Conservation (phyloP, 148 eudicot species). For the Persicaria maculosa region DNA sequence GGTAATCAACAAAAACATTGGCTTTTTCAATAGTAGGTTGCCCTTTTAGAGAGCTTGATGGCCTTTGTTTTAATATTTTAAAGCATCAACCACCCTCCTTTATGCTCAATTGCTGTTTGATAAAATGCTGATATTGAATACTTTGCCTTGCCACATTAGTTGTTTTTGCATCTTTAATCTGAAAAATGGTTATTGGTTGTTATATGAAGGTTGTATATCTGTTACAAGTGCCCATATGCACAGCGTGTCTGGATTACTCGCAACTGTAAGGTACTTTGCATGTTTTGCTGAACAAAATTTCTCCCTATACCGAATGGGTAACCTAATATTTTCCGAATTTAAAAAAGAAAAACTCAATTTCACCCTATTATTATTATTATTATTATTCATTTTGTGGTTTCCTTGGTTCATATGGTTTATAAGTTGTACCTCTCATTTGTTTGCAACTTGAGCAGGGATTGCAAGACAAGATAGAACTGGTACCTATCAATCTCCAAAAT, state of each 20-base stretch:
- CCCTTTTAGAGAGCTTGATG: too few species aligned
- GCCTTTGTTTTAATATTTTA: too few species aligned
- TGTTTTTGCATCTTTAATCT: background rate
- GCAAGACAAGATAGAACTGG: constrained; percentile 62
- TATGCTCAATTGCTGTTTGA: background rate
- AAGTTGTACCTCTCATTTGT: background rate
- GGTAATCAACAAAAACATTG: too few species aligned
- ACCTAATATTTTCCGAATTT: too few species aligned
- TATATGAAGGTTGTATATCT: constrained; percentile 51
- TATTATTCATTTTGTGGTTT: background rate
- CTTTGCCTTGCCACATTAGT: background rate
- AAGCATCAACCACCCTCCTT: too few species aligned
- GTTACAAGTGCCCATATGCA: constrained; percentile 76
- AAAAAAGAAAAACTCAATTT: too few species aligned
- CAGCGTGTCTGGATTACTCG: constrained; percentile 72
- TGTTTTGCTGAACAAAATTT: background rate
- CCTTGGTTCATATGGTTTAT: background rate
- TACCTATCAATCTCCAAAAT: constrained; percentile 63
- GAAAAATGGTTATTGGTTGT: background rate
- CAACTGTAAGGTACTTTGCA: constrained; percentile 46
- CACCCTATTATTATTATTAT: too few species aligned
- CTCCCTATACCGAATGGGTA: background rate
- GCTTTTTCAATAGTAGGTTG: too few species aligned
- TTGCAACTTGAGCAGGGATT: constrained; percentile 40
- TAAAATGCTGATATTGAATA: background rate